phyloP scores from a whole-genome alignment of 495 filamentous ascomycete species.

The Pyrenula massariospora region DNA sequence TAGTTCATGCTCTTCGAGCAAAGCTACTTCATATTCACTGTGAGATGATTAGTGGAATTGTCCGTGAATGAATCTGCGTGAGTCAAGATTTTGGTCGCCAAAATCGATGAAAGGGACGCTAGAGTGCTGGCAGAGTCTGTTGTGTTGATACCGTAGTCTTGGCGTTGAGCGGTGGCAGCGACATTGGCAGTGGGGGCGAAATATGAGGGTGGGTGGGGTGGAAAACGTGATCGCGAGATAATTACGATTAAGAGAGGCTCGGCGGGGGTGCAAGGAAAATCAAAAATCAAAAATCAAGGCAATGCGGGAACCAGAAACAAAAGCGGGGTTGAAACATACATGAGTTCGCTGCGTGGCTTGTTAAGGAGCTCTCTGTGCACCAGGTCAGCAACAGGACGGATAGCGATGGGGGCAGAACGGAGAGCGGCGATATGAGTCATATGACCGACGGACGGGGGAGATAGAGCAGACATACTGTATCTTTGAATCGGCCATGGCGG shows the following conservation, averaged over 20 bases:
- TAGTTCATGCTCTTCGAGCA: slow-evolving; percentile 86
- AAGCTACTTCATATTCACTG: slow-evolving; percentile 80
- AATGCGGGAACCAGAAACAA: neutral
- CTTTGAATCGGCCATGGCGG: slow-evolving; percentile 63
- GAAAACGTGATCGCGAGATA: neutral
- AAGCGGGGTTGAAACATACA: slow-evolving; percentile 38
- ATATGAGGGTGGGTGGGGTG: neutral
- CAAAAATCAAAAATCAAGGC: neutral
- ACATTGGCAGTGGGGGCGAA: slow-evolving; percentile 6
- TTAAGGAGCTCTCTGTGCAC: slow-evolving; percentile 58
- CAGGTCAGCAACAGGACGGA: slow-evolving; percentile 13
- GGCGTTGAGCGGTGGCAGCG: slow-evolving; percentile 5
- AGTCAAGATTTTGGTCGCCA: slow-evolving; percentile 13
- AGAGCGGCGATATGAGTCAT: slow-evolving; percentile 13
- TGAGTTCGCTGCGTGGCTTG: slow-evolving; percentile 72
- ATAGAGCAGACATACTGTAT: slow-evolving; percentile 49
- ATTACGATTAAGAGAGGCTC: neutral
- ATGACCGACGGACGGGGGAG: slow-evolving; percentile 2
- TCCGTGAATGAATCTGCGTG: slow-evolving; percentile 1
- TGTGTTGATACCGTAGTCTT: neutral
- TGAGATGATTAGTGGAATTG: neutral
- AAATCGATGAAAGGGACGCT: no score
- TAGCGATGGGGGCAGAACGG: slow-evolving; percentile 6
- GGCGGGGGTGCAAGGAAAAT: neutral
- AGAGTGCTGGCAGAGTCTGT: no score